These are phyloP conservation scores for Deuterostichococcus epilithicus DNA, from an alignment of 139 green algal species.

Conservation along the genomic window DNA sequence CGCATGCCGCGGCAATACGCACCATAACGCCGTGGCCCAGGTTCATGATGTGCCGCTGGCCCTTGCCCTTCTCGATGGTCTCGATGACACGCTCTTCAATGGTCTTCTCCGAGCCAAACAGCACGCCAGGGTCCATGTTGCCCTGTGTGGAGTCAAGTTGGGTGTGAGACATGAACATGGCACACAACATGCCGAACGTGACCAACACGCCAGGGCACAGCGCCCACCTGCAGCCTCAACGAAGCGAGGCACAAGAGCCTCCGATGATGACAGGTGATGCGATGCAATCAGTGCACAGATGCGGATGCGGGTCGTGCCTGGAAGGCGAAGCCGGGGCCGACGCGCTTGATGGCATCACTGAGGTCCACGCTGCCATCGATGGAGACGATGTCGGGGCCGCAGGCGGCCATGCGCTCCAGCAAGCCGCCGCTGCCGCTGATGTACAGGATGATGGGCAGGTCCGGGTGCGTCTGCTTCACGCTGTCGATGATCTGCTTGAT, in stretches of 20 bases:
- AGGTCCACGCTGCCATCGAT: constrained; percentile 86
- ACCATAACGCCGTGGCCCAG: constrained; percentile 85
- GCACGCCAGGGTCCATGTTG: constrained; percentile 89
- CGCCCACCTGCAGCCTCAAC: neutral
- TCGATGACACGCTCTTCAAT: constrained; percentile 80
- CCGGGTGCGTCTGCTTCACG: constrained; percentile 54
- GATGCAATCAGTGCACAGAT: too few relatives aligned
- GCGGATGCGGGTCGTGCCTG: constrained; percentile 44
- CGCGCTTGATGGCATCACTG: constrained; percentile 74
- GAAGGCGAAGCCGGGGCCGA: constrained; percentile 73
- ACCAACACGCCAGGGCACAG: neutral
- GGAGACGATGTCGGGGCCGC: constrained; percentile 72
- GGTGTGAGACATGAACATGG: neutral
- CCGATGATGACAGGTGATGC: neutral
- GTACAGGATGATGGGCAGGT: constrained; percentile 94
- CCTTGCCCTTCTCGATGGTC: constrained; percentile 56
- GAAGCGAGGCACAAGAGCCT: neutral
- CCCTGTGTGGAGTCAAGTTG: constrained; percentile 48
- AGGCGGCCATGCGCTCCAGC: constrained; percentile 90
- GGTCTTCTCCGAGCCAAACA: constrained; percentile 77
- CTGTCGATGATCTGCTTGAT: constrained; percentile 68
- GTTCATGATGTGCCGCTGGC: constrained; percentile 88
- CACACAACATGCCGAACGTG: too few relatives aligned
- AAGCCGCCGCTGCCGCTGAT: constrained; percentile 85
- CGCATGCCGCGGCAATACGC: too few relatives aligned